phyloP scores from a whole-genome alignment of 768 basidiomycete species.

The Termitomyces sp. region DNA sequence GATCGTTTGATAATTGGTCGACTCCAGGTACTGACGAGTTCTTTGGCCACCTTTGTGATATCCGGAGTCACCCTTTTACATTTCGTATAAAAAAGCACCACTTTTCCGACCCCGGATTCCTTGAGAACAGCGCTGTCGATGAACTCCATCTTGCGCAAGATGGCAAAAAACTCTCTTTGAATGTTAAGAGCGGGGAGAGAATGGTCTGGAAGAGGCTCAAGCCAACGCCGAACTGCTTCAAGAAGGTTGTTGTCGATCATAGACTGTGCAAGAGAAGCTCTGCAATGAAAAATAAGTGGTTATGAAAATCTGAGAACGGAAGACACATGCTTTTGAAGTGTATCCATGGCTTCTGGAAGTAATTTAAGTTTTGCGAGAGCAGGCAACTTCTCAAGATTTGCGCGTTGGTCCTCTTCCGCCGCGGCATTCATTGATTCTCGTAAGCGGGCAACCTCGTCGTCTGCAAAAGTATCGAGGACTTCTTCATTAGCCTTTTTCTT shows the following conservation, averaged over 20 bases:
- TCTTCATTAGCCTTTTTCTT: constrained; percentile 80
- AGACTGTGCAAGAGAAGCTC: constrained; percentile 81
- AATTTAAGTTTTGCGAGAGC: constrained; percentile 81
- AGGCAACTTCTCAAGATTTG: constrained; percentile 76
- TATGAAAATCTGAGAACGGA: neutral
- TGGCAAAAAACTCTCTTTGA: constrained; percentile 84
- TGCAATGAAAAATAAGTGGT: constrained; percentile 23
- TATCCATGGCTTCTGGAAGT: constrained; percentile 87
- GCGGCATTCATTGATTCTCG: constrained; percentile 84
- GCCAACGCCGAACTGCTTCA: constrained; percentile 84
- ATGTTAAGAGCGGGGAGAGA: constrained; percentile 95
- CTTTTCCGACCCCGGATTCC: constrained; percentile 83
- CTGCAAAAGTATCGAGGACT: constrained; percentile 79
- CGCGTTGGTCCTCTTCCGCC: constrained; percentile 76
- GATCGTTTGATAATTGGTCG: constrained; percentile 89
- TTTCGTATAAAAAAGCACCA: constrained; percentile 94
- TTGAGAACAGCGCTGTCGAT: constrained; percentile 90
- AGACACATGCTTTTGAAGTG: constrained; percentile 81
- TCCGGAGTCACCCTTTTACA: constrained; percentile 84
- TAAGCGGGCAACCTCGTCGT: constrained; percentile 88
- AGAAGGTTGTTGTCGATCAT: constrained; percentile 95
- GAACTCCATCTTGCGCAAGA: constrained; percentile 83
- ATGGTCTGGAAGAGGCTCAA: constrained; percentile 90
- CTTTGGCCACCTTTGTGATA: constrained; percentile 75
- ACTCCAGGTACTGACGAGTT: constrained; percentile 83